Evolutionary conservation across 768 basidiomycete species (phyloP), one percentile per base, ranked within the genome.

Genomic region (Paxillus involutus): DNA sequence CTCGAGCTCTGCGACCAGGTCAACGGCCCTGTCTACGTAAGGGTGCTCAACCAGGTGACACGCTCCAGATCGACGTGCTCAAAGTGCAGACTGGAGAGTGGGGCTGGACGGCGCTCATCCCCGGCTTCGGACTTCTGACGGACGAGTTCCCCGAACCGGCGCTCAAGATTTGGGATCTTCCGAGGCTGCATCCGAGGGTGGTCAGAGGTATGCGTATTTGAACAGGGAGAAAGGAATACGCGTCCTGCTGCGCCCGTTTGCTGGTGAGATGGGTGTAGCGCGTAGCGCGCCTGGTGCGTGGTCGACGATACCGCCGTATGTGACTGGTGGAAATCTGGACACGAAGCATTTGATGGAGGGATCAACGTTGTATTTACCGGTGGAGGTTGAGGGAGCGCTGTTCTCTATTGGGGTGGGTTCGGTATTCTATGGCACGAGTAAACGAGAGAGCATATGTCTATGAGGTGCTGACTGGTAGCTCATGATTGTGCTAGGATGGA

Each of bases 181-280:
- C 5, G 66, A 78, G 45, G 67, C 56, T 14, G 16, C 13, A 8
- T 17, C 6, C 6, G 67, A 69, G 35, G 67, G 62, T 5, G 75
- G 73, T 9, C 21, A 42, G 4, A 30, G 37, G 21, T 76, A 70
- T 53, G 75, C 81, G n/a, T 83, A 77, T 71, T 78, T 84, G 57
- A 76, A 82, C 62, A 70, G 78, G 56, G 70, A 63, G 45, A 74
- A 71, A 55, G 71, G 72, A 9, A 80, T 84, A 5, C 73, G 72
- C 56, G 74, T 84, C 26, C 82, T 80, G 4, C 50, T 85, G 6
- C 60, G 73, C 35, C 83, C 84, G 14, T 85, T 85, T 66, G 77
- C 81, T 9, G 84, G 84, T 0, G 83, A 85, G 67, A 83, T 85
- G 80, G 83, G 84, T 13, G 79, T 85, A 16, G 84, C 80, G 17